Percentiles rank a stretch among this genome's conserved stretches.
phyloP scores from a whole-genome alignment of 106 monocot species.

The Phalaenopsis equestris region DNA sequence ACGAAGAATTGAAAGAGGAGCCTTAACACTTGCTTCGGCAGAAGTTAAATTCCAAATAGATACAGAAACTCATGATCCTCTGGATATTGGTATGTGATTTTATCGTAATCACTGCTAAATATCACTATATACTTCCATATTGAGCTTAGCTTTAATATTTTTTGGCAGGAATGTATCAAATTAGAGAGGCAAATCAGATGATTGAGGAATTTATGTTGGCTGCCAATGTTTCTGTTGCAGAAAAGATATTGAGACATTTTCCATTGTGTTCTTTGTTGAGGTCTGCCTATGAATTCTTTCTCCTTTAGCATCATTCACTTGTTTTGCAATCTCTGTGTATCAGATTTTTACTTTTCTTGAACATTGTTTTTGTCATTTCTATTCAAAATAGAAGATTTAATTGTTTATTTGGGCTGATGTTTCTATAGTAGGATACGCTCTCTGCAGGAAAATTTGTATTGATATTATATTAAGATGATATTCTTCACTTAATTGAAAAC shows the following conservation, averaged over 20 bases:
- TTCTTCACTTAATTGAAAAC: not conserved
- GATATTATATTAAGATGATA: not conserved
- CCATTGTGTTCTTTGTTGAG: slow-evolving; percentile 82
- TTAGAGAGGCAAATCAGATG: slow-evolving; percentile 99
- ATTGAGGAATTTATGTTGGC: slow-evolving; percentile 99
- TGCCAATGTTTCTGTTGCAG: slow-evolving; percentile 93
- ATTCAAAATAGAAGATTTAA: slow-evolving; percentile 6
- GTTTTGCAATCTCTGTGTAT: not conserved
- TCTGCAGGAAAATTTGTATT: not conserved
- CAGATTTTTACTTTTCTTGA: not conserved
- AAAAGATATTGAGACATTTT: slow-evolving; percentile 92
- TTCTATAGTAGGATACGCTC: not conserved
- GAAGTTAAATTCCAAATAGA: slow-evolving; percentile 99
- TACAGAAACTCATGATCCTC: slow-evolving; percentile 97
- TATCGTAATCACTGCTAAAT: not conserved
- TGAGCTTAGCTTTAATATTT: slow-evolving; percentile 1
- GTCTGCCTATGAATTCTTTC: slow-evolving; percentile 17
- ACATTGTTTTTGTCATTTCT: not conserved
- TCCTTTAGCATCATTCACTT: not conserved
- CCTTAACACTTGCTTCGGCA: slow-evolving; percentile 97
- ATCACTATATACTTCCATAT: slow-evolving; percentile 1
- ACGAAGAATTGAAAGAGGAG: slow-evolving; percentile 86
- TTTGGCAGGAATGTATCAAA: slow-evolving; percentile 93
- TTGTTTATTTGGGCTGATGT: not conserved
- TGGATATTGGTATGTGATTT: slow-evolving; percentile 79